Conservation (phyloP, 2,329 filamentous ascomycete species). For the Monilinia fructicola region DNA sequence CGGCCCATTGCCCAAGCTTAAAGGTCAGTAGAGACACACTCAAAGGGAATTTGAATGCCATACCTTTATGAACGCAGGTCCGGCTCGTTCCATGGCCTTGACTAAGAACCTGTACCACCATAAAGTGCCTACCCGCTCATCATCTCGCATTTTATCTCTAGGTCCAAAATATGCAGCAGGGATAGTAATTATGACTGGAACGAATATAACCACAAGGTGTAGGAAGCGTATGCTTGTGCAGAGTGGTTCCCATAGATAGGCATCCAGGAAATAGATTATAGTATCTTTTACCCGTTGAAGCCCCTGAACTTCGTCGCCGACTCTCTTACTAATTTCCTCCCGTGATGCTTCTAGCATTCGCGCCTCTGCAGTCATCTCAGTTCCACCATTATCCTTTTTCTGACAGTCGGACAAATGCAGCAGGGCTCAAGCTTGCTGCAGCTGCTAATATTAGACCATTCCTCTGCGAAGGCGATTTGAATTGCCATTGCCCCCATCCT, state of each 20-base stretch:
- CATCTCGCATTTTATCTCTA: constrained; percentile 61
- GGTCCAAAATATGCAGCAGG: constrained; percentile 79
- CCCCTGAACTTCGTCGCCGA: constrained; percentile 61
- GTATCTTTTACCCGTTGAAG: constrained; percentile 58
- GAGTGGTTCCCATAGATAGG: constrained; percentile 78
- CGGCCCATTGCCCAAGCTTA: constrained; percentile 95
- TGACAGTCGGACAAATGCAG: constrained; percentile 58
- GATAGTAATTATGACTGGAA: constrained; percentile 79
- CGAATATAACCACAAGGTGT: constrained; percentile 83
- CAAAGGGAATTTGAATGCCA: constrained; percentile 20
- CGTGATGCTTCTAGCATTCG: constrained; percentile 85
- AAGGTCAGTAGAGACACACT: constrained; percentile 25
- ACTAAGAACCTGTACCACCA: constrained; percentile 96
- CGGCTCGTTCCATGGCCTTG: constrained; percentile 84
- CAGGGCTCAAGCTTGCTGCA: constrained; percentile 49
- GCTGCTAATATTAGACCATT: constrained; percentile 33
- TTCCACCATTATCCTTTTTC: constrained; percentile 53
- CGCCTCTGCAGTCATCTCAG: constrained; percentile 71
- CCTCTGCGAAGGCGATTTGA: constrained; percentile 22
- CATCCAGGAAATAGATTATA: constrained; percentile 66
- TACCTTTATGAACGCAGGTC: constrained; percentile 96
- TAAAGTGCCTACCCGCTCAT: constrained; percentile 76
- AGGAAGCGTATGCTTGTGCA: constrained; percentile 86
- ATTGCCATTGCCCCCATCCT: constrained; percentile 24
- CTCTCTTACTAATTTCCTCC: constrained; percentile 69